Base-by-base conservation (phyloP, 768 basidiomycete species). In the Rossbeevera mucosa region DNA sequence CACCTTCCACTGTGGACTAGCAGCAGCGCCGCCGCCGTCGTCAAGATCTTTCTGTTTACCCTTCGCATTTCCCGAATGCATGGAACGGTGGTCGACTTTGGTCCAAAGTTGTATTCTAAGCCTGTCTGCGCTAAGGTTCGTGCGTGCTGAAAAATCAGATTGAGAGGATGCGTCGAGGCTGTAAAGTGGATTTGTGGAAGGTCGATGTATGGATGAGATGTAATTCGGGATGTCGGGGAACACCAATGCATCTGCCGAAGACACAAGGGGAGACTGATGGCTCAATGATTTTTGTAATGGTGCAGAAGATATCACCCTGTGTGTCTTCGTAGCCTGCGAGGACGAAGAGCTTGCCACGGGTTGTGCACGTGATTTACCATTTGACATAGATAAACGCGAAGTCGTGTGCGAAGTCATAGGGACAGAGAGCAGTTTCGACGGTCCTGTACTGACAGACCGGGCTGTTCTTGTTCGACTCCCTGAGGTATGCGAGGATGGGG, bases 161-260 rank as follows among this genome's bases (percentile, higher is more conserved):
- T 72, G 66, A 5, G 76, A 72, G 13, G 62, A 71, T 7, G 75
- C 64, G 60, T 93, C 83, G 16, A 88, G 70, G 1, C 74, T 50
- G 59, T 92, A 95, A 21, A 74, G 68, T 1, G 94, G 94, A 65
- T 92, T 89, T 1, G 87, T 93, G 1, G 93, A 94, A 4, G 91
- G 87, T 21, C 74, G 77, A 64, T 93, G 92, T 45, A 90, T 76
- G 0, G 81, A 76, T 2, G 93, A 95, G 44, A 92, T 77, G 66
- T 84, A 94, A 62, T 88, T 80, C 3, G 88, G 82, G 9, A 69
- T 63, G 40, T 58, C 51, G 11, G 57, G 61, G 31, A 57, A 59
- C 14, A 46, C 41, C 47, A 36, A 45, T 29, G 50, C 44, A 47
- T 54, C 53, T 22, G 56, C 8, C 22, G 62, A 52, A 22, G 60